Percentiles rank a stretch among this genome's conserved stretches.
Conservation (phyloP, 2,329 filamentous ascomycete genomes). For the Fusarium coffeatum region DNA sequence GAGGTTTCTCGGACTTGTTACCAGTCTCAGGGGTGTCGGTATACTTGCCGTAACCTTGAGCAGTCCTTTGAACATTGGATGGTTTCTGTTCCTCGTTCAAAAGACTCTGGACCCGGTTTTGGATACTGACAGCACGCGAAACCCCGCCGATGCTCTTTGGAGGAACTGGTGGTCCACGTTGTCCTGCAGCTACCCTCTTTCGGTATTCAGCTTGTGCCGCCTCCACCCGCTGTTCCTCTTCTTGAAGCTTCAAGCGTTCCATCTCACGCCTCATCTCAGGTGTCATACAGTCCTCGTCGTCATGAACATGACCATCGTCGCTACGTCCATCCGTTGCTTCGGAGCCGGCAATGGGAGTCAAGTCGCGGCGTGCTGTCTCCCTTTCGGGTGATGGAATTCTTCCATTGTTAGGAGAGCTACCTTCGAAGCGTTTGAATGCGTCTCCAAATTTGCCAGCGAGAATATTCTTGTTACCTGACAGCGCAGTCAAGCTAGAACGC, state of each 20-base stretch:
- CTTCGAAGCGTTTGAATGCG: constrained; percentile 92
- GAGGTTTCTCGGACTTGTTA: constrained; percentile 53
- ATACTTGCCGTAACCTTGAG: constrained; percentile 90
- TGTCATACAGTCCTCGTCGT: constrained; percentile 75
- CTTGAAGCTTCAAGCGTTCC: constrained; percentile 81
- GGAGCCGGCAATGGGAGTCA: constrained; percentile 80
- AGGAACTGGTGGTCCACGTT: constrained; percentile 53
- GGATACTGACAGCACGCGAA: constrained; percentile 83
- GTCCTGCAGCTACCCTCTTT: constrained; percentile 71
- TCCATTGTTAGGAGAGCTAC: constrained; percentile 53
- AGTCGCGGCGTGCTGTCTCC: constrained; percentile 60
- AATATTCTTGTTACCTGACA: constrained; percentile 82
- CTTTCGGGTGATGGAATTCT: constrained; percentile 64
- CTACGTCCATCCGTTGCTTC: constrained; percentile 71
- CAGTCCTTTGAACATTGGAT: constrained; percentile 72
- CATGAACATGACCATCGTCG: constrained; percentile 72
- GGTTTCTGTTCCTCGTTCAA: constrained; percentile 79
- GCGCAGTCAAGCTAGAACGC: constrained; percentile 76
- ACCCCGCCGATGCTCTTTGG: constrained; percentile 69
- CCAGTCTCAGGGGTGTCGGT: constrained; percentile 66
- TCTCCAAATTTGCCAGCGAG: constrained; percentile 92
- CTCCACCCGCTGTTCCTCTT: constrained; percentile 91
- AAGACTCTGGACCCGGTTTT: constrained; percentile 88
- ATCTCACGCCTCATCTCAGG: constrained; percentile 92
- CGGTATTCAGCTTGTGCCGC: constrained; percentile 90